phyloP scores from a whole-genome alignment of 768 basidiomycete genomes.

The Tulasnella sp. region DNA sequence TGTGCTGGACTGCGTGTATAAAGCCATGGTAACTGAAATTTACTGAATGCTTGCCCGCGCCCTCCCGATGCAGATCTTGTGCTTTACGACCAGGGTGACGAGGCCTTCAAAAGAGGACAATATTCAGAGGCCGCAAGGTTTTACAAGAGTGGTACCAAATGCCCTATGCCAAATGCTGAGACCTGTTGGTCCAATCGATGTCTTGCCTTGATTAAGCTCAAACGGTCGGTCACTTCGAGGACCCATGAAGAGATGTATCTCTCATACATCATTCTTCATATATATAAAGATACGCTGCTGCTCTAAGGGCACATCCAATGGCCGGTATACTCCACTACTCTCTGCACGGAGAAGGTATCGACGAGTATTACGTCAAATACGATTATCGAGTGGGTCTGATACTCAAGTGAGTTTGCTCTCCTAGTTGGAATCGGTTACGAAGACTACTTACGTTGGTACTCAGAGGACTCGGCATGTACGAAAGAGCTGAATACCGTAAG shows the following conservation, averaged over 20 bases:
- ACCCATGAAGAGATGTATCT: neutral
- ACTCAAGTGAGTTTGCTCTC: neutral
- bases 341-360: neutral
- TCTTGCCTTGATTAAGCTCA: neutral
- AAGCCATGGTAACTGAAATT: neutral
- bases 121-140: neutral
- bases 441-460: neutral
- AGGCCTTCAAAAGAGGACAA: neutral
- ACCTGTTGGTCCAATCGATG: neutral
- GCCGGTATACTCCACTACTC: neutral
- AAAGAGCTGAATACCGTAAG: neutral
- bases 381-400: neutral
- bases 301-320: neutral
- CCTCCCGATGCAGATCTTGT: neutral
- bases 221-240: neutral
- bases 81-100: neutral
- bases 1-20: neutral
- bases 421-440: neutral
- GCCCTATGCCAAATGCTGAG: neutral
- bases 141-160: neutral
- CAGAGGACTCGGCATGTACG: neutral
- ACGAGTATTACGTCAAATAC: neutral
- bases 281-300: neutral
- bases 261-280: neutral
- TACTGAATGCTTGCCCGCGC: neutral